Base-by-base conservation (phyloP, 176 grass and related monocot species). In the Juncus effusus region DNA sequence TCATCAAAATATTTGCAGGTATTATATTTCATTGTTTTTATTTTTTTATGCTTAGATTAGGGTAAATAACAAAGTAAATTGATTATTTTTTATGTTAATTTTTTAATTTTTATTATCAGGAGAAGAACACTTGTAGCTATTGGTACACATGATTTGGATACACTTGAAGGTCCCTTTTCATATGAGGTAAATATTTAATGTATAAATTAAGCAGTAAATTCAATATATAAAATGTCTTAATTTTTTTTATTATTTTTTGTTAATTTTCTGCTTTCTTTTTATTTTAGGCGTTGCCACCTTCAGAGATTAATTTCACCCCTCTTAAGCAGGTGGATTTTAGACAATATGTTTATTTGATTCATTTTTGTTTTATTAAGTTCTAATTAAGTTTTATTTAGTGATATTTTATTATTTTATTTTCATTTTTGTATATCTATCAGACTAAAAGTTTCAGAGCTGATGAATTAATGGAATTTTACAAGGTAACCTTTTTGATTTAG, bases 1-100 rank as follows among this genome's bases (percentile, higher is more conserved):
- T 16, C 94, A 97, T 53, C 88, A 97, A 76, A 97, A 97, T 86
- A 93, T 97, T 75, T 97, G 94, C 83, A 63, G 94, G 92, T 96
- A 83, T 76, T 11, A 53, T 42, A 68, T 68, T 14, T 67, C 56
- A 62, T 64, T 78, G 53, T 69, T 42, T 35, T 69, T 75, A 10
- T 50, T 11, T 81, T 81, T 56, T 41, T 16, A 56, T 81, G 19
- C 13, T 72, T 64, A 63, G 62, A 60, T 74, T 42, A 63, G 14
- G 56, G 3, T 53, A 56, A 36, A 51, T 13, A 16, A 28, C 19
- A 28, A 28, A 28, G 19, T 47, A 47, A 47, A 47, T 47, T 47
- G 4, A 47, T 47, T 47, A 47, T 47, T 47, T 47, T 47, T 47
- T 47, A 47, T 47, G 44, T 47, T 28, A 28, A 28, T 28, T 28